Conservation (phyloP, 257 asterid species). For the Jacaranda copaia region DNA sequence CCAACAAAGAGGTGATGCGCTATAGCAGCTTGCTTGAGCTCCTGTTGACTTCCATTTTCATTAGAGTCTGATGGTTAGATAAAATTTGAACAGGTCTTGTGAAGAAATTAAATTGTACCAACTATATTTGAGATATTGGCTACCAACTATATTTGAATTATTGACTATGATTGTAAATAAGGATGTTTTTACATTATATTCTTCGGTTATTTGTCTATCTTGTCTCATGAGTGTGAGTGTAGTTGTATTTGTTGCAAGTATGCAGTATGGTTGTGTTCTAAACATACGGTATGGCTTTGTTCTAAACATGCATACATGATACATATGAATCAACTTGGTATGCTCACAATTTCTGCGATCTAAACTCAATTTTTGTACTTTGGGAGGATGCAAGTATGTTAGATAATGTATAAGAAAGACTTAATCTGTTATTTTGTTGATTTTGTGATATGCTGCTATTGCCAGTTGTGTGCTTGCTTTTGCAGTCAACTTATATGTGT, state of each 20-base stretch:
- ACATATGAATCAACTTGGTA: slow-evolving; percentile 21
- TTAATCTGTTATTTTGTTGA: slow-evolving; percentile 9
- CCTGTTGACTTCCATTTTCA: slow-evolving; percentile 22
- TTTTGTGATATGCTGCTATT: slow-evolving; percentile 7
- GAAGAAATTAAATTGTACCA: slow-evolving; percentile 7
- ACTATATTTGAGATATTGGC: slow-evolving; percentile 19
- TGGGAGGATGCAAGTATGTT: slow-evolving; percentile 11
- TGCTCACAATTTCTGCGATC: slow-evolving; percentile 10
- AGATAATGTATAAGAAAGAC: slow-evolving; percentile 11
- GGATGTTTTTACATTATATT: not conserved
- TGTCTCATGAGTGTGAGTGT: not conserved
- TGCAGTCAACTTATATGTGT: not conserved
- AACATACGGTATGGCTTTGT: not conserved
- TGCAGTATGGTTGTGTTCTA: not conserved
- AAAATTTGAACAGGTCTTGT: not conserved
- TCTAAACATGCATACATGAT: not conserved
- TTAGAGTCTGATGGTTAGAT: slow-evolving; percentile 9
- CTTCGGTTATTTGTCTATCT: slow-evolving; percentile 5
- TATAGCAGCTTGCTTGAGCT: slow-evolving; percentile 29
- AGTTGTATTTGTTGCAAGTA: not conserved
- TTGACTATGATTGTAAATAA: not conserved
- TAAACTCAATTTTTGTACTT: slow-evolving; percentile 5
- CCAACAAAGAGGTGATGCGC: slow-evolving; percentile 79
- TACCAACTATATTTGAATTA: slow-evolving; percentile 8
- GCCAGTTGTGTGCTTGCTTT: not conserved